phyloP scores from a whole-genome alignment of 2,329 filamentous ascomycete genomes.

The Trichothecium sympodiale region DNA sequence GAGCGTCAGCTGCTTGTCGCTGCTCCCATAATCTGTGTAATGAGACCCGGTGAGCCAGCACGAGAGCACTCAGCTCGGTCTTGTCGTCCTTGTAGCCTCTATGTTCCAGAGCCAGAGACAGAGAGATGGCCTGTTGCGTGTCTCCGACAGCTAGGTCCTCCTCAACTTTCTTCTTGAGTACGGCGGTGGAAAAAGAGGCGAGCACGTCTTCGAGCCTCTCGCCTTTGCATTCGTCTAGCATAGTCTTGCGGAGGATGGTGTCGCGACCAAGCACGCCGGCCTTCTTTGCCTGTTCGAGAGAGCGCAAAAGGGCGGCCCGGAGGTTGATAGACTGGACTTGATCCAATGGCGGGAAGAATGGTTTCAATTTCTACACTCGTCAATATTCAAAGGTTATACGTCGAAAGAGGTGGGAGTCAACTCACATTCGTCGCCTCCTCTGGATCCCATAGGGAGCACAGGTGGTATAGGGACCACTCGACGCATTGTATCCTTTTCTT shows the following conservation, averaged over 20 bases:
- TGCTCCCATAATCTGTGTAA: constrained; percentile 46
- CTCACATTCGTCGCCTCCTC: constrained; percentile 62
- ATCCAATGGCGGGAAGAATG: constrained; percentile 84
- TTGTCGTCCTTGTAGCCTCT: constrained; percentile 44
- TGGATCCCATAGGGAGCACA: constrained; percentile 77
- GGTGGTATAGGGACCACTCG: constrained; percentile 84
- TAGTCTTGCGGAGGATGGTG: constrained; percentile 75
- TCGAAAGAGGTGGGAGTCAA: not conserved
- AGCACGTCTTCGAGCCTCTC: constrained; percentile 83
- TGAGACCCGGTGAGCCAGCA: constrained; percentile 62
- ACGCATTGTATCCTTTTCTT: constrained; percentile 72
- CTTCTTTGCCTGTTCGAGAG: constrained; percentile 79
- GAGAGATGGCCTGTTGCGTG: constrained; percentile 35
- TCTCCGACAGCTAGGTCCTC: constrained; percentile 23
- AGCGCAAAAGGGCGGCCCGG: constrained; percentile 70
- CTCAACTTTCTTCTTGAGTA: constrained; percentile 58
- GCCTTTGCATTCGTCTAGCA: constrained; percentile 93
- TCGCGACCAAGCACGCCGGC: constrained; percentile 73
- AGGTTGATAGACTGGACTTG: constrained; percentile 86
- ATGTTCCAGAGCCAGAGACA: constrained; percentile 46
- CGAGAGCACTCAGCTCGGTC: constrained; percentile 49
- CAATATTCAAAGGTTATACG: not conserved
- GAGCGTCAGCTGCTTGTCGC: constrained; percentile 47
- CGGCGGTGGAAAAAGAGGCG: constrained; percentile 70
- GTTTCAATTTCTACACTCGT: constrained; percentile 62